Evolutionary conservation across 108 stramenopile genomes (phyloP).

Genomic region (Cylindrotheca closterium): DNA sequence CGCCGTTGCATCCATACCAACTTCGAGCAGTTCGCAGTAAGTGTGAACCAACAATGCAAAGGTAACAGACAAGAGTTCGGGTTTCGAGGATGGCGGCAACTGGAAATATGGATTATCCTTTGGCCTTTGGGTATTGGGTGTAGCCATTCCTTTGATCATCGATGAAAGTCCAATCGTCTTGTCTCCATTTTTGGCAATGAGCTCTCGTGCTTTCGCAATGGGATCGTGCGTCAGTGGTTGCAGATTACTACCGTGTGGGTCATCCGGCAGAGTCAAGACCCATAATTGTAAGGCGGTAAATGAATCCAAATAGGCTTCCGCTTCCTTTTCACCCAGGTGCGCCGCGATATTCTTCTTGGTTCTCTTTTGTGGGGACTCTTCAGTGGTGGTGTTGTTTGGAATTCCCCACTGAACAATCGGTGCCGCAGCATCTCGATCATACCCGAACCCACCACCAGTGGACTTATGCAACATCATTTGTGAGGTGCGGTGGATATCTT

Average conservation of each 20-base stretch:
- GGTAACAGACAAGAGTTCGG: constrained; percentile 80
- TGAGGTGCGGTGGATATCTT: constrained; percentile 26
- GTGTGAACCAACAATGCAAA: constrained; percentile 87
- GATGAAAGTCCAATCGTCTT: constrained; percentile 18
- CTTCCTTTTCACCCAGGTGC: constrained; percentile 59
- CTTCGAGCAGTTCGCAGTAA: constrained; percentile 82
- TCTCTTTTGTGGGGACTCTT: background rate
- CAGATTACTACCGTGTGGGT: constrained; percentile 26
- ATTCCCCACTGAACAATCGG: constrained; percentile 77
- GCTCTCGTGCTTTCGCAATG: constrained; percentile 31
- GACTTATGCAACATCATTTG: constrained; percentile 36
- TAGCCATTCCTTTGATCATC: constrained; percentile 14
- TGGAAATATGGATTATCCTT: constrained; percentile 4
- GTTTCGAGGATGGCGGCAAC: constrained; percentile 71
- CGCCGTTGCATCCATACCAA: constrained; percentile 77
- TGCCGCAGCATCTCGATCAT: constrained; percentile 79
- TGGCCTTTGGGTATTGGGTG: background rate
- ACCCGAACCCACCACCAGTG: constrained; percentile 79
- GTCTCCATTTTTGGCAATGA: constrained; percentile 16
- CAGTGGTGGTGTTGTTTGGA: constrained; percentile 21
- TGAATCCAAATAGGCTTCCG: constrained; percentile 67
- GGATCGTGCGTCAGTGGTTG: constrained; percentile 33
- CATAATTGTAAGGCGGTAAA: constrained; percentile 78
- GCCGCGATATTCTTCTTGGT: constrained; percentile 4
- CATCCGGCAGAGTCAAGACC: constrained; percentile 85